Evolutionary conservation across 2,329 filamentous ascomycete genomes (phyloP).

Genomic region (Ophiostoma perfectum): DNA sequence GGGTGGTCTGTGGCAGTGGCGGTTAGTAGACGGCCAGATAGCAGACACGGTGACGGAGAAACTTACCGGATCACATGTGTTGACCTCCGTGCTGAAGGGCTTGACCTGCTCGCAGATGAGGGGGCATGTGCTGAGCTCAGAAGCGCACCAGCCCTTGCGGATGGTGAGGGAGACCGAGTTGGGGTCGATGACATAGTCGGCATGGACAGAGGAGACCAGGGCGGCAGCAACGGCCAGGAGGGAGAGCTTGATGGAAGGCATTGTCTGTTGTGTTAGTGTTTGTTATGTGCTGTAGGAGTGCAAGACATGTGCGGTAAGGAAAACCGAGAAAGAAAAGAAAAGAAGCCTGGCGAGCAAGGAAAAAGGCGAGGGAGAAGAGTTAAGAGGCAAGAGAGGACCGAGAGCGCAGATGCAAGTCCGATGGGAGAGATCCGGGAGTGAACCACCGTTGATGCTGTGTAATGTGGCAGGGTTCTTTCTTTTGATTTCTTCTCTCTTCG

Average conservation of each 20-base stretch:
- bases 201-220: slow-evolving; percentile 49
- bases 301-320: not conserved
- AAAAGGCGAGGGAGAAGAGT: not conserved
- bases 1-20: slow-evolving; percentile 31
- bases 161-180: slow-evolving; percentile 47
- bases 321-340: not conserved
- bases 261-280: slow-evolving; percentile 30
- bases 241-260: slow-evolving; percentile 50
- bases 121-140: slow-evolving; percentile 60
- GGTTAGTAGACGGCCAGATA: not conserved
- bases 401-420: not conserved
- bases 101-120: slow-evolving; percentile 62
- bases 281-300: not conserved
- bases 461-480: not conserved
- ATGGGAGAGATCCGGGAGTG: not conserved
- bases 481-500: not conserved
- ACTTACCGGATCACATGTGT: slow-evolving; percentile 63
- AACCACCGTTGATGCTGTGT: slow-evolving; percentile 8
- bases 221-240: slow-evolving; percentile 51
- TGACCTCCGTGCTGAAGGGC: slow-evolving; percentile 49
- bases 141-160: slow-evolving; percentile 59
- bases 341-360: not conserved
- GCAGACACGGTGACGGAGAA: not conserved
- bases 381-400: no score
- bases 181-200: slow-evolving; percentile 59